These are phyloP conservation scores for Pseudocercospora macadamiae DNA, from an alignment of 2,329 filamentous ascomycete species.

Conservation along the genomic window DNA sequence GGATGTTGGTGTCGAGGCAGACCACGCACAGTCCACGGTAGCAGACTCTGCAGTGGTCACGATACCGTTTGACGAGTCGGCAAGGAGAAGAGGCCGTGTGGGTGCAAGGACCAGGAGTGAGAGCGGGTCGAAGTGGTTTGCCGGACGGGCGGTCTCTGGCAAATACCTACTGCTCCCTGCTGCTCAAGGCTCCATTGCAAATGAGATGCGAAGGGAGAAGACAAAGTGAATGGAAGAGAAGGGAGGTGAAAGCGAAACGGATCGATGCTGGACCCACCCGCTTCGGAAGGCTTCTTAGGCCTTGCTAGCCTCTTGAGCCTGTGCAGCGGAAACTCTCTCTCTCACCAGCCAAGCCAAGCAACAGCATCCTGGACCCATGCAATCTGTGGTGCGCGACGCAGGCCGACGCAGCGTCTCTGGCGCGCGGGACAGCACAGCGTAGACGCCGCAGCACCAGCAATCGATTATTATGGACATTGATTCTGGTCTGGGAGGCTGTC, in stretches of 20 bases:
- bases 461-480: too few relatives aligned
- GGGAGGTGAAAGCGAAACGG: conserved; percentile 9
- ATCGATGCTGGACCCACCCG: neutral
- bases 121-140: conserved; percentile 17
- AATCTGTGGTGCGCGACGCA: conserved; percentile 13
- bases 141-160: conserved; percentile 25
- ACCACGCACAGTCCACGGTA: conserved; percentile 29
- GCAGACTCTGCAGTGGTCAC: conserved; percentile 30
- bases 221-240: conserved; percentile 12
- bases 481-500: too few relatives aligned
- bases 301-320: neutral
- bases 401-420: conserved; percentile 5
- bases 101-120: conserved; percentile 25
- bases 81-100: conserved; percentile 24
- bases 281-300: neutral
- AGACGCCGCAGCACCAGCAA: neutral
- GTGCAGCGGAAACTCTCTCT: neutral
- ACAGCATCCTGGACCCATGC: conserved; percentile 8
- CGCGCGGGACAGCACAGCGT: conserved; percentile 4
- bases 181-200: conserved; percentile 29
- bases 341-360: neutral
- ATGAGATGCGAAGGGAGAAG: conserved; percentile 14
- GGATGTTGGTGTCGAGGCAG: conserved; percentile 22
- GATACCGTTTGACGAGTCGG: conserved; percentile 26
- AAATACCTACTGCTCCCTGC: conserved; percentile 25